Conservation (phyloP, 2,329 filamentous ascomycete species). For the Amauroascus verrucosus region DNA sequence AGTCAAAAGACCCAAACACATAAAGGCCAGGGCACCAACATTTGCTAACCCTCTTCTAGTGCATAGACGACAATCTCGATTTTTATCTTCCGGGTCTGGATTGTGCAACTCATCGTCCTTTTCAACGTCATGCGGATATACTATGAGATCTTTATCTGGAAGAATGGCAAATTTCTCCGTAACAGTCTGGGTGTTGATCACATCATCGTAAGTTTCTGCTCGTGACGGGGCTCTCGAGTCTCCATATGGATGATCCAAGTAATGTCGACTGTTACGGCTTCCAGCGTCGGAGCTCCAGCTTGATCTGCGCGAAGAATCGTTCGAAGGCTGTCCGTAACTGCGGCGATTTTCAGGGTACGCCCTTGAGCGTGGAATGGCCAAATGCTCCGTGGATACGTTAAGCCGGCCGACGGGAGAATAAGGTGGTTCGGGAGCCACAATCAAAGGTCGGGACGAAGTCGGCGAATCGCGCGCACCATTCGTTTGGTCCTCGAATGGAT, state of each 20-base stretch:
- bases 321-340: slow-evolving; percentile 30
- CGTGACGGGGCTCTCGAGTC: slow-evolving; percentile 51
- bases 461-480: neutral
- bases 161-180: slow-evolving; percentile 64
- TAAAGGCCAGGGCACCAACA: slow-evolving; percentile 50
- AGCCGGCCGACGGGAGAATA: slow-evolving; percentile 1
- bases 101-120: slow-evolving; percentile 65
- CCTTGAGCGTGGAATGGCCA: slow-evolving; percentile 7
- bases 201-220: slow-evolving; percentile 54
- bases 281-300: slow-evolving; percentile 54
- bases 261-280: slow-evolving; percentile 43
- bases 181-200: slow-evolving; percentile 61
- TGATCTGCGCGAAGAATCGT: slow-evolving; percentile 50
- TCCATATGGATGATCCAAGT: slow-evolving; percentile 48
- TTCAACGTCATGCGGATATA: slow-evolving; percentile 63
- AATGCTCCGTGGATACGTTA: slow-evolving; percentile 4
- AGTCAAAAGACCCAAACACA: slow-evolving; percentile 51
- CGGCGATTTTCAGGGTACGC: slow-evolving; percentile 1
- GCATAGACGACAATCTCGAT: slow-evolving; percentile 54
- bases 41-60: slow-evolving; percentile 55
- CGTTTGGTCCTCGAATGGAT: slow-evolving; percentile 5
- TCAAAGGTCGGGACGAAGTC: slow-evolving; percentile 3
- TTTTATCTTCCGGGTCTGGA: slow-evolving; percentile 54
- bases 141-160: slow-evolving; percentile 54
- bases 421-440: slow-evolving; percentile 6